Conservation (phyloP, 1,284 basidiomycete species). For the Bjerkandera adusta region DNA sequence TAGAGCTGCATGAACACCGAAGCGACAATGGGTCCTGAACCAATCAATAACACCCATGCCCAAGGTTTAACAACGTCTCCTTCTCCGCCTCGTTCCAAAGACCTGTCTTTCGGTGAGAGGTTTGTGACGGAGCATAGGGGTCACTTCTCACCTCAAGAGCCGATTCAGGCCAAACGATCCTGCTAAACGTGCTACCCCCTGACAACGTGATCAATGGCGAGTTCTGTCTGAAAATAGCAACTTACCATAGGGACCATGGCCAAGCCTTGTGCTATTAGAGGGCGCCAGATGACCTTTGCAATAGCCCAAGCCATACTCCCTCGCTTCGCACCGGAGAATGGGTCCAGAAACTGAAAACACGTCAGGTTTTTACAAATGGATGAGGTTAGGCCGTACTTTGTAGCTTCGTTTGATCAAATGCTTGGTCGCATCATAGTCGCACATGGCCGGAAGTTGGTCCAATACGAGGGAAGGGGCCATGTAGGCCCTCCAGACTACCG, state of each 20-base stretch:
- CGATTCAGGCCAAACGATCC: slow-evolving; percentile 45
- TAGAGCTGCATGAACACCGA: slow-evolving; percentile 21
- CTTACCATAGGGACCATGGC: slow-evolving; percentile 13
- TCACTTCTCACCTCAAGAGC: slow-evolving; percentile 35
- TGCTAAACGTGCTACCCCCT: slow-evolving; percentile 27
- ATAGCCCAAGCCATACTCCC: slow-evolving; percentile 20
- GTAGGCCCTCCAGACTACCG: slow-evolving; percentile 28
- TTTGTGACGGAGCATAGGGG: slow-evolving; percentile 4
- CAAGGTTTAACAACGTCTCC: slow-evolving; percentile 40
- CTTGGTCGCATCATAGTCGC: slow-evolving; percentile 43
- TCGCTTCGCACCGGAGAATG: slow-evolving; percentile 15
- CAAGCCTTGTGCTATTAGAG: slow-evolving; percentile 17
- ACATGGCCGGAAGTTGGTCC: slow-evolving; percentile 38
- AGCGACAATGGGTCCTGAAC: slow-evolving; percentile 51
- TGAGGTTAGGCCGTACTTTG: slow-evolving; percentile 10
- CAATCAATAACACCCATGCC: slow-evolving; percentile 65
- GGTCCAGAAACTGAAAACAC: slow-evolving; percentile 25
- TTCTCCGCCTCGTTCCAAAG: slow-evolving; percentile 39
- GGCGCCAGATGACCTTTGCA: slow-evolving; percentile 11
- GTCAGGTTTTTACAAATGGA: background rate
- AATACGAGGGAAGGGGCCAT: slow-evolving; percentile 26
- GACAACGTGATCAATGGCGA: background rate
- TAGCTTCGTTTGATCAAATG: slow-evolving; percentile 34
- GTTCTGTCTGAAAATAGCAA: slow-evolving; percentile 12
- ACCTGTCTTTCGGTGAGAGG: slow-evolving; percentile 21